Evolutionary conservation across 2,329 filamentous ascomycete species (phyloP), one percentile per base, ranked within the genome.

Genomic region (Arthroderma sp.): DNA sequence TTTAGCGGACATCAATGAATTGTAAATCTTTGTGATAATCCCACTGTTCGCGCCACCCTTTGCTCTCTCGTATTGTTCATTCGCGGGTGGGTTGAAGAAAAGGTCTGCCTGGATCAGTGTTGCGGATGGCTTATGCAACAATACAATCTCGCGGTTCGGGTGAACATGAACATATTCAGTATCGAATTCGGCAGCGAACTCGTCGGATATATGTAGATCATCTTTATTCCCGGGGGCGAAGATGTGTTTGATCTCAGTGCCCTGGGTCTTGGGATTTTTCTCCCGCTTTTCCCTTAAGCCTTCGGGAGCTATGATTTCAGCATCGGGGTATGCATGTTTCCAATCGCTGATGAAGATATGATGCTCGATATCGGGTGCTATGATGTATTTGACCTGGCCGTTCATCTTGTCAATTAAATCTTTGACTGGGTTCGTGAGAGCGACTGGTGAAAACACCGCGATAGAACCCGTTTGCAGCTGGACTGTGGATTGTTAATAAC

Each of bases 331-430:
- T 28, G 78, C 83, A 40, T 75, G 68, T 56, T 83, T 78, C 89
- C 91, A 98, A 40, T 85, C 73, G 0, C 83, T 81, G 44, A 98
- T 62, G 69, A 91, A 93, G 61, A 98, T 85, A 73, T 98, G 91
- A 65, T 98, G 91, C 68, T 98, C 87, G 43, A 85, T 73, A 62
- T 98, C 91, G 1, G 83, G 78, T 1, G 91, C 89, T 28, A 89
- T 72, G 52, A 98, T 80, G 71, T 96, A 96, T 53, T 74, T 76
- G 42, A 95, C 77, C 36, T 78, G 73, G 41, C 80, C 80, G 49
- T 80, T 80, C 46, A 85, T 68, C 31, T 68, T 61, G n/a, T 78
- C 70, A 15, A 77, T 63, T 44, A 72, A 67, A 42, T 84, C 69
- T 49, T 73, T 78, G 34, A 87, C 80, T 47, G 81, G 78, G 3